Percentiles rank a stretch among this genome's conserved stretches.
These are phyloP conservation scores for Brassica nigra DNA, from an alignment of 345 rosid genomes.

Conservation along the genomic window DNA sequence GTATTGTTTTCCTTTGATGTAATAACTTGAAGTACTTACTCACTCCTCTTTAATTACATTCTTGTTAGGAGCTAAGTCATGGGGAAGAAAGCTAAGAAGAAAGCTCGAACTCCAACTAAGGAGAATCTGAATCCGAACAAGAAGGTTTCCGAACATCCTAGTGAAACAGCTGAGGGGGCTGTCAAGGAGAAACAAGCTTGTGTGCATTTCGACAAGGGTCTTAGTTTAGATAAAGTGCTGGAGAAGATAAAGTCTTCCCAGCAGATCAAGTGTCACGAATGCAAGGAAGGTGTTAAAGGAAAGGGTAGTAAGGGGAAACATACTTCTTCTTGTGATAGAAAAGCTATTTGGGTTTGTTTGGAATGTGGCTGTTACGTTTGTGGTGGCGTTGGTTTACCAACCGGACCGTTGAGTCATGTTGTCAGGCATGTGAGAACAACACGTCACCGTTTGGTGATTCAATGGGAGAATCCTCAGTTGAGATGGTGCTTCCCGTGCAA, in stretches of 20 bases:
- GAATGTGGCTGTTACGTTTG: slow-evolving; percentile 86
- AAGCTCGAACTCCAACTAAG: slow-evolving; percentile 57
- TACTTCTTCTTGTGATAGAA: slow-evolving; percentile 43
- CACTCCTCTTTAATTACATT: slow-evolving; percentile 7
- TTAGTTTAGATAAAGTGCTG: slow-evolving; percentile 56
- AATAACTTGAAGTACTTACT: slow-evolving; percentile 12
- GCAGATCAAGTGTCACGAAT: slow-evolving; percentile 68
- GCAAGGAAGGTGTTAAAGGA: slow-evolving; percentile 69
- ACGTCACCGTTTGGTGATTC: slow-evolving; percentile 72
- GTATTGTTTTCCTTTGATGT: neutral
- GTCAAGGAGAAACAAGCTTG: slow-evolving; percentile 58
- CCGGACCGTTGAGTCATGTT: slow-evolving; percentile 73
- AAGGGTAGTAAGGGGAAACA: slow-evolving; percentile 71
- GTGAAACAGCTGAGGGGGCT: slow-evolving; percentile 42
- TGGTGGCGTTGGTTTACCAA: slow-evolving; percentile 89
- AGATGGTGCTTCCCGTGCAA: slow-evolving; percentile 83
- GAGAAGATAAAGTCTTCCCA: slow-evolving; percentile 57
- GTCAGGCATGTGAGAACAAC: slow-evolving; percentile 62
- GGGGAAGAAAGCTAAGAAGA: slow-evolving; percentile 90
- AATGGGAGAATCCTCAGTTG: slow-evolving; percentile 81
- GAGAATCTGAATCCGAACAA: slow-evolving; percentile 51
- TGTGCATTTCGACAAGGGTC: slow-evolving; percentile 63
- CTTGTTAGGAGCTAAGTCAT: slow-evolving; percentile 49
- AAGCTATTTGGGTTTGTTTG: slow-evolving; percentile 92
- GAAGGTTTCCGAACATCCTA: slow-evolving; percentile 42